Conservation (phyloP, 1,284 basidiomycete genomes). For the Apiotrichum laibachii region DNA sequence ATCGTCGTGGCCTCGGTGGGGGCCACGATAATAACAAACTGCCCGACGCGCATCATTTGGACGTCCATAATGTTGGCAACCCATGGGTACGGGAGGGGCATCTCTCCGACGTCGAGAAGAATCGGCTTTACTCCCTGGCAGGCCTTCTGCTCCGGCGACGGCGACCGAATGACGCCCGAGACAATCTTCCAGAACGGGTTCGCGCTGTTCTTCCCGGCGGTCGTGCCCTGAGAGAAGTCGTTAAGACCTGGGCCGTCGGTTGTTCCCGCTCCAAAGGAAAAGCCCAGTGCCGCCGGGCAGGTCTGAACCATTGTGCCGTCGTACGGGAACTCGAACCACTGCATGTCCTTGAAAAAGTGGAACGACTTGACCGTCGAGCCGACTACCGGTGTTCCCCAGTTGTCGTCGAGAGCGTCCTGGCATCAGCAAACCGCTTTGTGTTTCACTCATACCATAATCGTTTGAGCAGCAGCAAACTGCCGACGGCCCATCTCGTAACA, state of each 20-base stretch:
- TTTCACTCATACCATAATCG: not conserved
- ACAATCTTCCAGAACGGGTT: constrained; percentile 19
- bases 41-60: constrained; percentile 18
- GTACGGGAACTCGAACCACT: constrained; percentile 11
- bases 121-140: constrained; percentile 19
- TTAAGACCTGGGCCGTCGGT: constrained; percentile 16
- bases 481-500: constrained; percentile 16
- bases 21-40: constrained; percentile 18
- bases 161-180: not conserved
- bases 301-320: constrained; percentile 10
- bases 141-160: constrained; percentile 5
- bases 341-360: constrained; percentile 20
- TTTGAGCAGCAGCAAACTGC: constrained; percentile 9
- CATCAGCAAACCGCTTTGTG: too few relatives aligned
- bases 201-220: not conserved
- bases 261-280: constrained; percentile 16
- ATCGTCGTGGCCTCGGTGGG: constrained; percentile 19
- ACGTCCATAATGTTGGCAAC: constrained; percentile 15
- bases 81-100: constrained; percentile 17
- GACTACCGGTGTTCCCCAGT: constrained; percentile 4
- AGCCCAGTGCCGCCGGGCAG: constrained; percentile 15
- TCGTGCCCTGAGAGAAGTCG: constrained; percentile 10
- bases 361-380: constrained; percentile 15
- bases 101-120: constrained; percentile 19
- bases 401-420: constrained; percentile 8